A percentile compares a stretch with the other conserved stretches of the same genome.
Evolutionary conservation across 2,329 filamentous ascomycete genomes (phyloP).

Genomic region (Alternaria dauci): DNA sequence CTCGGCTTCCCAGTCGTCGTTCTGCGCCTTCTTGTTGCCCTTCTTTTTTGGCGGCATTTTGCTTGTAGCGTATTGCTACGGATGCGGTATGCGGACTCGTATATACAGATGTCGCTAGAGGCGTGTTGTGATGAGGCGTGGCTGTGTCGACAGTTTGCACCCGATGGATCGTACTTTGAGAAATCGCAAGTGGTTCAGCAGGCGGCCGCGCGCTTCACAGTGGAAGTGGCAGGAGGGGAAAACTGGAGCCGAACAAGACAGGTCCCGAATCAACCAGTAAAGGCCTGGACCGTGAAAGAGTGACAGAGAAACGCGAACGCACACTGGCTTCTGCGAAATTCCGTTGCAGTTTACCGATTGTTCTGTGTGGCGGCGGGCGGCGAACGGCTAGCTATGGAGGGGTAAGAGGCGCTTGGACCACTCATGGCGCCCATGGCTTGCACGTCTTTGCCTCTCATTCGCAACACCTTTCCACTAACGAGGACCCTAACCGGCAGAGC

Average conservation of each 20-base stretch:
- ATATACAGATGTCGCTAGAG: conserved; percentile 10
- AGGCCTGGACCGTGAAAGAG: conserved; percentile 37
- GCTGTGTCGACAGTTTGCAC: conserved; percentile 18
- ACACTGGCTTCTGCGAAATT: conserved; percentile 40
- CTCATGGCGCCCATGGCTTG: background rate
- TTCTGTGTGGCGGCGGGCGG: conserved; percentile 24
- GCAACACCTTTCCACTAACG: background rate
- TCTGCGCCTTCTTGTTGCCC: conserved; percentile 83
- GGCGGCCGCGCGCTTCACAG: conserved; percentile 1
- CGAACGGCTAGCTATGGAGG: conserved; percentile 21
- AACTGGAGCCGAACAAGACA: conserved; percentile 20
- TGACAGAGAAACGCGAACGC: conserved; percentile 32
- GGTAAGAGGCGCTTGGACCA: conserved; percentile 19
- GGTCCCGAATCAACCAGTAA: conserved; percentile 36
- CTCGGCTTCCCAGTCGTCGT: conserved; percentile 96
- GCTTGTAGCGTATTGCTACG: conserved; percentile 19
- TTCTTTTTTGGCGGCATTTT: conserved; percentile 96
- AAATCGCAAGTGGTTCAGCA: conserved; percentile 2
- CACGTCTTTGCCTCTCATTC: background rate
- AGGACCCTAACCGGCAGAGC: background rate
- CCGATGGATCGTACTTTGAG: background rate
- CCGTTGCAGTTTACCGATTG: conserved; percentile 26
- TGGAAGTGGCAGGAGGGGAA: conserved; percentile 2
- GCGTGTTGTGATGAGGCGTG: conserved; percentile 12
- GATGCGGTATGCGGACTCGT: background rate